Percentiles rank a stretch among this genome's conserved stretches.
Conservation (phyloP, 2,329 filamentous ascomycete genomes). For the Onygena corvina region DNA sequence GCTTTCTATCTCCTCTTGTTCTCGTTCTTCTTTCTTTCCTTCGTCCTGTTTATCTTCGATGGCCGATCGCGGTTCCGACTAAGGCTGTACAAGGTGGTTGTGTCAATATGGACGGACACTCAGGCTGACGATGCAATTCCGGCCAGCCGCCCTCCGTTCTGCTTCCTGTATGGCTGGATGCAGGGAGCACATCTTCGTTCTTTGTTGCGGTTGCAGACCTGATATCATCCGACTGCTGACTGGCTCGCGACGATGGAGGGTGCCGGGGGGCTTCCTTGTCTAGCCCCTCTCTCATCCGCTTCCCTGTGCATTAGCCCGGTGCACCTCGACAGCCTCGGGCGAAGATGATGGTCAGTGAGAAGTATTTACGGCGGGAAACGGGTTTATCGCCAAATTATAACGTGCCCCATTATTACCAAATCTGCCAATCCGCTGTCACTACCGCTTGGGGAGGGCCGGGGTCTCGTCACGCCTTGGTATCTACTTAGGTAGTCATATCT, state of each 20-base stretch:
- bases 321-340: constrained; percentile 4
- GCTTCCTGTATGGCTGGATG: constrained; percentile 3
- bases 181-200: background rate
- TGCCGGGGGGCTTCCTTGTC: background rate
- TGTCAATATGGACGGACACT: background rate
- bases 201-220: constrained; percentile 4
- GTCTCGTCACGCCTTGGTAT: constrained; percentile 1
- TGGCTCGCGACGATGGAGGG: background rate
- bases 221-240: background rate
- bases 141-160: constrained; percentile 1
- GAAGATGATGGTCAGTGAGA: background rate
- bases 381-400: constrained; percentile 4
- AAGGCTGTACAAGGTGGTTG: background rate
- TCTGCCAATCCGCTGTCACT: constrained; percentile 5
- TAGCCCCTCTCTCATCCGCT: constrained; percentile 3
- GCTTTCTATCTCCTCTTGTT: background rate
- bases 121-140: background rate
- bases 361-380: constrained; percentile 3
- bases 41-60: background rate
- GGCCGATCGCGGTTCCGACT: background rate
- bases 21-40: background rate
- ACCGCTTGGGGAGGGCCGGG: background rate
- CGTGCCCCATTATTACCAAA: background rate
- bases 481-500: background rate
- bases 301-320: constrained; percentile 1